These are phyloP conservation scores for Tylopilus sp. DNA, from an alignment of 768 basidiomycete genomes.

Conservation along the genomic window DNA sequence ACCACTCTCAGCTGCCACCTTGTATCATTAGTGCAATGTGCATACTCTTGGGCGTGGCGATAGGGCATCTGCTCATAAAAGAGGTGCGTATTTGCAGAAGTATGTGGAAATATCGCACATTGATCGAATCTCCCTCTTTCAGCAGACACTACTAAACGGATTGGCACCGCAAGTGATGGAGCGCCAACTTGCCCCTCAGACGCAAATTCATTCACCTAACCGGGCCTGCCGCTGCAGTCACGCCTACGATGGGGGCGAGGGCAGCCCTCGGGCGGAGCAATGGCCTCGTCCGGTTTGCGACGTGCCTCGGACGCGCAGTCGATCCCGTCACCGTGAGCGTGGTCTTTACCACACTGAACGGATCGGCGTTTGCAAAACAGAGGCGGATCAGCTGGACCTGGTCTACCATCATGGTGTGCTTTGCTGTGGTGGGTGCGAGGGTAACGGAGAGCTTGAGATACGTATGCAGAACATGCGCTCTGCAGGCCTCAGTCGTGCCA, in stretches of 20 bases:
- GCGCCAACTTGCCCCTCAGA: neutral
- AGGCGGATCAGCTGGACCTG: too few species aligned
- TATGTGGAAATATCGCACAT: neutral
- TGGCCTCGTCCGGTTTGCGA: neutral
- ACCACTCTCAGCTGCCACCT: neutral
- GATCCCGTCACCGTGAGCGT: too few species aligned
- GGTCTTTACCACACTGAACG: too few species aligned
- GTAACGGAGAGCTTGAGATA: neutral
- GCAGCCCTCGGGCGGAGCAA: neutral
- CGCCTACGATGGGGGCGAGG: too few species aligned
- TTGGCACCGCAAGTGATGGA: neutral
- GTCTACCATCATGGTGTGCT: neutral
- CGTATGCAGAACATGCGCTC: neutral
- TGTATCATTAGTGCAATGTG: neutral
- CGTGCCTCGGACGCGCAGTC: neutral
- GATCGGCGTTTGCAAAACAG: too few species aligned
- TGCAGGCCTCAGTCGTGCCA: neutral
- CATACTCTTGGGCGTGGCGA: neutral
- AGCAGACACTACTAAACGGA: neutral
- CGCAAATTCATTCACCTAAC: too few species aligned
- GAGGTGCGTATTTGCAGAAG: neutral
- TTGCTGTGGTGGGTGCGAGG: neutral
- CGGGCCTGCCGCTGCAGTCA: too few species aligned
- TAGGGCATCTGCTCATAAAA: neutral
- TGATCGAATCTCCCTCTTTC: neutral